Base-by-base conservation (phyloP, 257 asterid species). In the Rauvolfia tetraphylla region DNA sequence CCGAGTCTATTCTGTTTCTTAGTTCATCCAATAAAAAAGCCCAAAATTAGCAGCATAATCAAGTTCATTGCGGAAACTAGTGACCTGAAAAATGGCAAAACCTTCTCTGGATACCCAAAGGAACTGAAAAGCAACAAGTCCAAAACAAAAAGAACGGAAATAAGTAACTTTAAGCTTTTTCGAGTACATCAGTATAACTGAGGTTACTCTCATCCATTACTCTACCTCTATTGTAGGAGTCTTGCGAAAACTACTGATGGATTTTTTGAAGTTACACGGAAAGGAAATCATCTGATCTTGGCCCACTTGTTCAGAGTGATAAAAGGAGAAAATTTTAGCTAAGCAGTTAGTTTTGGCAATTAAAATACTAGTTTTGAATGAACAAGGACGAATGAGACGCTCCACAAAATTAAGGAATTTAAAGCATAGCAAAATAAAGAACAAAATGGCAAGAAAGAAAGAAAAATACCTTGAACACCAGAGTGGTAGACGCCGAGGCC, bases 401-500 rank as follows among this genome's bases (percentile, higher is more conserved):
- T 42, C 11, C 14, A 1, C 8, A 44, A 7, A 41, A 6, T 6
- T 4, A 41, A 9, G 44, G 5, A 39, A 39, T 2, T 39, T 39
- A 41, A 3, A 41, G 10, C 8, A 44, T 7, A 44, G 10, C 8
- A 44, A 44, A 10, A 44, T 7, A 42, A 7, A 42, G 48, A 42
- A 7, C 5, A 14, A 44, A 44, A 44, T 44, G 49, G 14, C 49
- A 44, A 14, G 49, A 44, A 44, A 44, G 11, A 27, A 27, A 61
- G 20, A 59, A 59, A 59, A 59, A 38, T 3, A 61, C 68, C 68
- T 61, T 61, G 68, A 61, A 61, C 68, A 27, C 93, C 97, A 53
- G 97, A 92, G 83, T 92, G 97, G 82, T 85, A 92, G 71, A 84
- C 96, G 20, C 96, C 97, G 33, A 92, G 95, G 42, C 97, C 97